Evolutionary conservation across 2,329 filamentous ascomycete species (phyloP).

Genomic region (Cladosporium cucumerinum): DNA sequence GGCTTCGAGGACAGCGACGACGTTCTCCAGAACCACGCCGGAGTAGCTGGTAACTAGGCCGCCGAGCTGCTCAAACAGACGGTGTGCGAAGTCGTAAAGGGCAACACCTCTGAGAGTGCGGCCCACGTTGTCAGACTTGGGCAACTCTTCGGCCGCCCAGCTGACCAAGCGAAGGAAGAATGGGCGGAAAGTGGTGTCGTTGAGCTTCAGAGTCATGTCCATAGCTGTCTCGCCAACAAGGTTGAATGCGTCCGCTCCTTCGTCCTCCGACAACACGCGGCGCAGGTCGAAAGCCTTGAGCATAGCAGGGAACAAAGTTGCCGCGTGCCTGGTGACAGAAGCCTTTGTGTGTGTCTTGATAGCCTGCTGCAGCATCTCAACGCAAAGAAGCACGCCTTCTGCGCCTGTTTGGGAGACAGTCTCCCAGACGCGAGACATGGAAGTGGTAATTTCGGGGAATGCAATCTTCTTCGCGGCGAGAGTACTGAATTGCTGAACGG

Average conservation of each 20-base stretch:
- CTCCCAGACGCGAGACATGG: slow-evolving; percentile 69
- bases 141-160: slow-evolving; percentile 63
- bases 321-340: slow-evolving; percentile 70
- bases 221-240: slow-evolving; percentile 67
- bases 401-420: slow-evolving; percentile 49
- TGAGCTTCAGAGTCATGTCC: slow-evolving; percentile 94
- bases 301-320: slow-evolving; percentile 61
- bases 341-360: slow-evolving; percentile 77
- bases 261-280: slow-evolving; percentile 52
- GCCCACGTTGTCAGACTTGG: slow-evolving; percentile 60
- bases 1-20: slow-evolving; percentile 57
- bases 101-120: slow-evolving; percentile 65
- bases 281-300: slow-evolving; percentile 63
- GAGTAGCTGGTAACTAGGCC: slow-evolving; percentile 93
- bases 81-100: slow-evolving; percentile 74
- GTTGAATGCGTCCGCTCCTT: slow-evolving; percentile 55
- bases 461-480: slow-evolving; percentile 75
- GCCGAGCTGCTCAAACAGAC: slow-evolving; percentile 82
- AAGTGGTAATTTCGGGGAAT: slow-evolving; percentile 70
- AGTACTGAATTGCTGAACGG: slow-evolving; percentile 57
- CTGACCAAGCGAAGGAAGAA: slow-evolving; percentile 84
- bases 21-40: slow-evolving; percentile 75
- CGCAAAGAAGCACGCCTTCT: slow-evolving; percentile 6
- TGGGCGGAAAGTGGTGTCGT: slow-evolving; percentile 88
- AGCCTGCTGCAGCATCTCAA: slow-evolving; percentile 59